Evolutionary conservation across 2,329 filamentous ascomycete species (phyloP), one percentile per base, ranked within the genome.

Genomic region (Biscogniauxia mediterranea): DNA sequence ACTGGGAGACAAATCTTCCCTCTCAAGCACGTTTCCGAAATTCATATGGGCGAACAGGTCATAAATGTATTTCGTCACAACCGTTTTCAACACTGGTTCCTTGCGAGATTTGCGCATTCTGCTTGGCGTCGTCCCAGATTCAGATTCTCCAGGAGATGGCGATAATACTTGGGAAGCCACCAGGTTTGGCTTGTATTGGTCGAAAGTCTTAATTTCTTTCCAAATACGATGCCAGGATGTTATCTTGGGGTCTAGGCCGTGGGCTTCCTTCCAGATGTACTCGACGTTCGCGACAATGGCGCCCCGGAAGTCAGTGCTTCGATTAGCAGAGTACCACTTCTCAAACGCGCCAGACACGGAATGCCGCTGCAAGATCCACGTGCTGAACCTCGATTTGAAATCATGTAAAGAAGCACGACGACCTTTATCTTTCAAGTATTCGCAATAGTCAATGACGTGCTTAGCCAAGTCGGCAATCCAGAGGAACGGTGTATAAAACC

Each of bases 401-500:
- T 86, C 75, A 2, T 76, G 58, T 0, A 93, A 77, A 0, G 75
- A 73, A 1, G 89, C 81, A 1, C 69, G 70, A 0, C 66, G 68
- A 0, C 67, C 55, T 13, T 64, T 63, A 8, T 73, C 65, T 2
- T 72, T 66, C 61, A 78, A 74, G 9, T 71, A 55, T 2, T 75
- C 72, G 54, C 90, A 77, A 65, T 83, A 95, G 63, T 93, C 89
- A 1, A 93, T 80, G 23, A 90, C 82, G 67, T 92, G 86, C 69
- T 93, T 94, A 0, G 84, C 81, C 0, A 95, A 77, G 57, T 89
- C 82, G 0, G 86, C 88, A 0, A 93, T 74, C 90, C 90, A 95
- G 0, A 87, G 61, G 63, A 92, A 94, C 0, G 85, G 81, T 0
- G 75, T 55, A 61, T 88, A 83, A 67, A 88, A 93, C 1, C 85